Evolutionary conservation across 31 red algal genomes (phyloP).

Genomic region (Endocladia muricata): DNA sequence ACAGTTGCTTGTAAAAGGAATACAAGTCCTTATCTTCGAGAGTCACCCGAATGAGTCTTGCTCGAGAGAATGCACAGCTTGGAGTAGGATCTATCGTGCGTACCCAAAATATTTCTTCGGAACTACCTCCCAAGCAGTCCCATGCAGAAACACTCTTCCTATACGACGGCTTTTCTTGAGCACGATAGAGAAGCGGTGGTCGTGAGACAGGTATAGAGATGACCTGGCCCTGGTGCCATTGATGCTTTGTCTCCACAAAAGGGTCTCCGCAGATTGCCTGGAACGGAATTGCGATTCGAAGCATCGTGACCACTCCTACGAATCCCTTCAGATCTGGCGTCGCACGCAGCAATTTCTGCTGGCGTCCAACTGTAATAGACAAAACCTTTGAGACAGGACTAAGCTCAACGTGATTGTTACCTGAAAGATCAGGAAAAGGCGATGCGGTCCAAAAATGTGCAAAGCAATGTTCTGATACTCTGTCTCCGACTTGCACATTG

Average conservation of each 20-base stretch:
- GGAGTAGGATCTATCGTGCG: conserved; percentile 41
- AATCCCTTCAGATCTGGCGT: background rate
- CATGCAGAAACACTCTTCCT: too few relatives aligned
- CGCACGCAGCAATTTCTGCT: background rate
- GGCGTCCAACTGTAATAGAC: conserved; percentile 9
- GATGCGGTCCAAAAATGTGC: conserved; percentile 16
- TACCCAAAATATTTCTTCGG: too few relatives aligned
- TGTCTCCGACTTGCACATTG: conserved; percentile 19
- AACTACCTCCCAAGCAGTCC: too few relatives aligned
- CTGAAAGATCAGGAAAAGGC: background rate
- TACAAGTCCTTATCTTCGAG: conserved; percentile 5
- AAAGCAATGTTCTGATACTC: background rate
- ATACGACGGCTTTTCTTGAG: too few relatives aligned
- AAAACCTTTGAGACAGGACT: conserved; percentile 21
- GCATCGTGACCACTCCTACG: background rate
- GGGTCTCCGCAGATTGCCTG: conserved; percentile 16
- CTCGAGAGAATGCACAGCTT: conserved; percentile 23
- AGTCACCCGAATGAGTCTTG: conserved; percentile 15
- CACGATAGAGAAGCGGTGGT: too few relatives aligned
- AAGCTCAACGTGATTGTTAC: conserved; percentile 26
- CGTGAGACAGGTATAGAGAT: too few relatives aligned
- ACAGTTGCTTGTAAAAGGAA: conserved; percentile 9
- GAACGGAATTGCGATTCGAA: conserved; percentile 49
- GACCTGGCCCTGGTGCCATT: too few relatives aligned
- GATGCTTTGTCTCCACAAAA: too few relatives aligned